Evolutionary conservation across 2,329 filamentous ascomycete genomes (phyloP).

Genomic region (Xylaria digitata): DNA sequence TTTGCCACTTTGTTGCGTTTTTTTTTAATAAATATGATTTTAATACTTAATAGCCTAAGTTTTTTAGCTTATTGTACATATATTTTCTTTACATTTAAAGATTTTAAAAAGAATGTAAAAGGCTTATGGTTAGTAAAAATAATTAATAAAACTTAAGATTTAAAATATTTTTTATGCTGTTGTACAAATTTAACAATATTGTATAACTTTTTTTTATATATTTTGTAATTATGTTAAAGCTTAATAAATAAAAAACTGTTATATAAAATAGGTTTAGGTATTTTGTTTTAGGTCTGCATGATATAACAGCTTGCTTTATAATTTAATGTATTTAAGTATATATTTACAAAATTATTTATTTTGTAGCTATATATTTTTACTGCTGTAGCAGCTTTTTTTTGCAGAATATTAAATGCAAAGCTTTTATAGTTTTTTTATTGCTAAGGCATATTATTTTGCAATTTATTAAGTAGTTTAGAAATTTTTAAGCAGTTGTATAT

Average conservation of each 20-base stretch:
- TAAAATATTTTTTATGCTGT: constrained; percentile 3
- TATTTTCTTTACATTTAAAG: neutral
- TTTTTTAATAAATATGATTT: constrained; percentile 2
- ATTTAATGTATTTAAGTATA: neutral
- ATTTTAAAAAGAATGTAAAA: neutral
- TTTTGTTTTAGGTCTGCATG: neutral
- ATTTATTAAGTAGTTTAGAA: neutral
- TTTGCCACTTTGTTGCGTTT: neutral
- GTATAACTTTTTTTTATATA: neutral
- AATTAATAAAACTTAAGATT: neutral
- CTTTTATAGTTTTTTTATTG: neutral
- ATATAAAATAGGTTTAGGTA: too few relatives aligned
- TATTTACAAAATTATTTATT: neutral
- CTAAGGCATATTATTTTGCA: neutral
- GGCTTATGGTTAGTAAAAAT: neutral
- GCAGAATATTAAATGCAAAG: neutral
- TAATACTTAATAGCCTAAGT: neutral
- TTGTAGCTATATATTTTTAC: neutral
- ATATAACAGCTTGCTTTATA: neutral
- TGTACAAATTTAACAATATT: neutral
- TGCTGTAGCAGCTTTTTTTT: neutral
- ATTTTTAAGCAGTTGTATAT: too few relatives aligned
- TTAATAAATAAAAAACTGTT: too few relatives aligned
- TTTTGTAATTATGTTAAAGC: neutral
- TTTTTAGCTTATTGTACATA: neutral